Evolutionary conservation across 2,329 filamentous ascomycete species (phyloP), one percentile per base, ranked within the genome.

Genomic region (Fusarium sp.): DNA sequence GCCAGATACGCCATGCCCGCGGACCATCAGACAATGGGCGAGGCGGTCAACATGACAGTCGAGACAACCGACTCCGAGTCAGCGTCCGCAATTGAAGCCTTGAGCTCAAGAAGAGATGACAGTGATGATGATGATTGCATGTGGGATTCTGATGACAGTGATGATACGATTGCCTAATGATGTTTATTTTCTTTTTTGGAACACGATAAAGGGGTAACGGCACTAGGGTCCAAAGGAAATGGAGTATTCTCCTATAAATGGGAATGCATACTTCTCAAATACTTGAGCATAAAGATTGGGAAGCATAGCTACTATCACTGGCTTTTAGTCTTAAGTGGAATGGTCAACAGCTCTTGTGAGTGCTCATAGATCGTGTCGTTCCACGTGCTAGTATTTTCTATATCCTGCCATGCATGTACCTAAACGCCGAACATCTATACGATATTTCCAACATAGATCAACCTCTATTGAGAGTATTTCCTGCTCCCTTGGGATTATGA

Each of bases 391-490:
- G 23, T 66, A 57, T 46, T 72, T 67, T 56, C 46, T 46, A 55
- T 58, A 54, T 37, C 59, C 51, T 31, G 33, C 37, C 62, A 61
- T 73, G 56, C 56, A 72, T 64, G 37, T 60, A 38, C 59, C 63
- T 56, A 45, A 59, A 68, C 42, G 66, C 62, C 65, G 33, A 66
- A 45, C 46, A 38, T 56, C 39, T 52, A 55, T 58, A 54, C 62
- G 15, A 46, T 63, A 56, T 49, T 27, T 37, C 18, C 19, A 58
- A 49, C 15, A 46, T 14, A 55, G 4, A 39, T 61, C 19, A 88
- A 0, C 93, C 93, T 84, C 92, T 90, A 81, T 97, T 96, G 70
- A 96, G 82, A 4, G 93, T 96, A 79, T 97, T 97, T 8, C 93
- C 93, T 39, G 91, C 89, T 0, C 93, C 93, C 79, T 92, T 94